These are phyloP conservation scores for Cladosporium oxysporum DNA, from an alignment of 2,329 filamentous ascomycete genomes.

Conservation along the genomic window DNA sequence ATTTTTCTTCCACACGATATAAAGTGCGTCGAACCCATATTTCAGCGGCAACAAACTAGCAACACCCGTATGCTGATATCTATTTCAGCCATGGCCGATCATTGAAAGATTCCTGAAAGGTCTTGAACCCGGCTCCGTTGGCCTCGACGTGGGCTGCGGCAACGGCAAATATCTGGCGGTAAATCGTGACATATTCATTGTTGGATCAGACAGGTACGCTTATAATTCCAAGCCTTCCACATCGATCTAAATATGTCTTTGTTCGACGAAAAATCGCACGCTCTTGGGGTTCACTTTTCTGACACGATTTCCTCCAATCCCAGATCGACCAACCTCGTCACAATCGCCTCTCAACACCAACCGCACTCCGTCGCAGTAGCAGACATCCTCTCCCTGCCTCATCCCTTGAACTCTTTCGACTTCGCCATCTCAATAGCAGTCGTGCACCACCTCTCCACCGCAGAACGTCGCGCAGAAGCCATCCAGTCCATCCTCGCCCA, in stretches of 20 bases:
- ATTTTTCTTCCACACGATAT: slow-evolving; percentile 78
- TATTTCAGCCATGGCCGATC: slow-evolving; percentile 78
- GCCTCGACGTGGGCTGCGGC: slow-evolving; percentile 90
- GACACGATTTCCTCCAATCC: slow-evolving; percentile 25
- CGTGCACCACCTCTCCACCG: slow-evolving; percentile 87
- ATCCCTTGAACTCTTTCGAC: slow-evolving; percentile 67
- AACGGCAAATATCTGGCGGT: slow-evolving; percentile 94
- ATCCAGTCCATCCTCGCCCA: slow-evolving; percentile 70
- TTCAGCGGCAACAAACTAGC: neutral
- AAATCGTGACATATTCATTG: slow-evolving; percentile 73
- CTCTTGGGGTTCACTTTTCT: neutral
- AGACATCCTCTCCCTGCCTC: slow-evolving; percentile 81
- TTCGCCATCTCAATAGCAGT: slow-evolving; percentile 95
- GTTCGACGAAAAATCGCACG: neutral
- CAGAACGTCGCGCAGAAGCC: slow-evolving; percentile 69
- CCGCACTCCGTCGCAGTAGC: slow-evolving; percentile 73
- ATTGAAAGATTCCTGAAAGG: slow-evolving; percentile 74
- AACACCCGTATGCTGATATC: neutral
- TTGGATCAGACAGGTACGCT: slow-evolving; percentile 80
- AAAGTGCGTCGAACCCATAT: slow-evolving; percentile 53
- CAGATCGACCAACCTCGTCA: slow-evolving; percentile 60
- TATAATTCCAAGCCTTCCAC: neutral
- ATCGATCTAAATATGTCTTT: neutral
- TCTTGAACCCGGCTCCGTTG: slow-evolving; percentile 70
- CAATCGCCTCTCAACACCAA: slow-evolving; percentile 58